Base-by-base conservation (phyloP, 257 asterid genomes). In the Nicotiana tomentosiformis region DNA sequence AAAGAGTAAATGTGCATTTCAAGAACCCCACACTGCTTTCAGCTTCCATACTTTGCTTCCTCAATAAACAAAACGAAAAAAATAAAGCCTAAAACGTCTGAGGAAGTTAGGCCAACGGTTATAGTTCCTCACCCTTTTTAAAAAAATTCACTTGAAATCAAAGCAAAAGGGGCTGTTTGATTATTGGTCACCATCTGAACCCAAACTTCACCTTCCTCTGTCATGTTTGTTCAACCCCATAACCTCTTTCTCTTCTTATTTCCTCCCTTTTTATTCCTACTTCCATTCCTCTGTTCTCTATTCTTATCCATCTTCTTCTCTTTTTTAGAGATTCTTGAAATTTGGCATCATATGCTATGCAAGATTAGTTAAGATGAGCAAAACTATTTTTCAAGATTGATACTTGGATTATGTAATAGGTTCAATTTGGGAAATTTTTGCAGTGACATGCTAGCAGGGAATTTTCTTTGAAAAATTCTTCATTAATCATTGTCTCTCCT, bases 141-240 rank as follows among this genome's bases (percentile, higher is more conserved):
- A 61, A 51, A 79, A 16, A 82, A 77, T 87, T 89, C 93, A 79
- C 95, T 94, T 92, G 18, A 83, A 87, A 85, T 83, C 87, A 80
- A 91, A 91, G 96, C 93, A 91, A 93, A 86, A 60, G 9, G 29
- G 23, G 11, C 18, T 26, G 90, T 88, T 89, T 87, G 92, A 86
- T 91, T 90, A 86, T 91, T 91, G 92, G 94, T 91, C 95, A 82
- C 97, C 91, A 87, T 92, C 97, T 83, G 67, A 80, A 83, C 70
- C 90, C 88, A 39, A 85, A 32, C 77, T 68, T 68, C 88, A 86
- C 91, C 93, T 88, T 90, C 91, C 88, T 81, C 2, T 82, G 49
- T 86, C 33, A 70, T 84, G 78, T 87, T 84, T 78, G 86, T 86
- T 82, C 77, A 66, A 65, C 84, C 84, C 77, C 86, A 66, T 82